Evolutionary conservation across 2,329 filamentous ascomycete species (phyloP).

Genomic region (Aaosphaeria arxii): DNA sequence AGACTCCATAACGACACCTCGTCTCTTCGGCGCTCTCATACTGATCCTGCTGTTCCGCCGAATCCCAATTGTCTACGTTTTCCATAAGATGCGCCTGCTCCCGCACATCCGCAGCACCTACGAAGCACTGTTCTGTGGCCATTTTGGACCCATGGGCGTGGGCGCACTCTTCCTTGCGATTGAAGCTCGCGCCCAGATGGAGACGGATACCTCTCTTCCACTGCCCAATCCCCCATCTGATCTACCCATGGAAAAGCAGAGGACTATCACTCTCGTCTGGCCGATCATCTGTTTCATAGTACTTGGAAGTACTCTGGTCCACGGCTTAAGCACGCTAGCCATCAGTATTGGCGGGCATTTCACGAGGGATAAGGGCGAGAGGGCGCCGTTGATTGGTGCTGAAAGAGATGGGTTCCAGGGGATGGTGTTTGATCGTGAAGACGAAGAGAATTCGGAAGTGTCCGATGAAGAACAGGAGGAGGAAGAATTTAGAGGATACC

Average conservation of each 20-base stretch:
- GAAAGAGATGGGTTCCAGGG: slow-evolving; percentile 51
- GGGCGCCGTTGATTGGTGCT: slow-evolving; percentile 48
- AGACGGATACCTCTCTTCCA: slow-evolving; percentile 47
- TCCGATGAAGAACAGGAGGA: slow-evolving; percentile 20
- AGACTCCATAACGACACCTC: slow-evolving; percentile 38
- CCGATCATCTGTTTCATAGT: slow-evolving; percentile 56
- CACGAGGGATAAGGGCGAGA: slow-evolving; percentile 43
- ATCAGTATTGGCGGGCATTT: slow-evolving; percentile 52
- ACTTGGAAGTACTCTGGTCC: slow-evolving; percentile 52
- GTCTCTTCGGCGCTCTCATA: slow-evolving; percentile 45
- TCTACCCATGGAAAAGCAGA: slow-evolving; percentile 28
- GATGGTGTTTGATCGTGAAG: slow-evolving; percentile 47
- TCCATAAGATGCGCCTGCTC: slow-evolving; percentile 43
- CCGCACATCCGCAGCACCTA: slow-evolving; percentile 49
- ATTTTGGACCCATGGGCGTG: slow-evolving; percentile 59
- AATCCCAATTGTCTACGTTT: slow-evolving; percentile 49
- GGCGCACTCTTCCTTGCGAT: slow-evolving; percentile 57
- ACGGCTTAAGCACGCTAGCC: slow-evolving; percentile 52
- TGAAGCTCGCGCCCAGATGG: slow-evolving; percentile 52
- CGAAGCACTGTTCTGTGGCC: slow-evolving; percentile 55
- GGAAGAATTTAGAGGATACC: slow-evolving; percentile 1
- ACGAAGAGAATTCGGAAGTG: slow-evolving; percentile 33
- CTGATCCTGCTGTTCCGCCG: slow-evolving; percentile 53
- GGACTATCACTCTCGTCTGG: slow-evolving; percentile 49
- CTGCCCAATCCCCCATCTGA: slow-evolving; percentile 42